Conservation (phyloP, 495 filamentous ascomycete species). For the Baudoinia panamericana region DNA sequence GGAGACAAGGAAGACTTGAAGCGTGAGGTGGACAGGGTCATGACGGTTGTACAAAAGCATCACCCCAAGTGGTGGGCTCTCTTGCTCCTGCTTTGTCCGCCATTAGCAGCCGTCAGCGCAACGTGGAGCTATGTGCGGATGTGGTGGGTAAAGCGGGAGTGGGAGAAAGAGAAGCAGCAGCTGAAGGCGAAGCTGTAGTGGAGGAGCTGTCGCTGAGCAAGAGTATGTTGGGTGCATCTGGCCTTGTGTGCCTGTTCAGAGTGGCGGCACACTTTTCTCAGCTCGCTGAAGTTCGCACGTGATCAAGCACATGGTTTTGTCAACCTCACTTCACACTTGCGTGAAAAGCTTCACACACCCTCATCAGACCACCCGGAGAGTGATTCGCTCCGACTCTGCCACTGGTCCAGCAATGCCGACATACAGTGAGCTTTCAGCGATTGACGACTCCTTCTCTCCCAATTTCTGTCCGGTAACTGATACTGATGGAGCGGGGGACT, state of each 20-base stretch:
- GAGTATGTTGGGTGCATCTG: neutral
- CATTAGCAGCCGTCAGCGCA: conserved; percentile 50
- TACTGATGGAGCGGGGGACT: neutral
- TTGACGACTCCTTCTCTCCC: conserved; percentile 14
- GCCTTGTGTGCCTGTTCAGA: too few species aligned
- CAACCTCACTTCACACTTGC: too few species aligned
- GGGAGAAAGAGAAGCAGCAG: conserved; percentile 51
- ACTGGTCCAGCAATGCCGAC: too few species aligned
- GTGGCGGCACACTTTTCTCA: too few species aligned
- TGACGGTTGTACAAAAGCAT: conserved; percentile 43
- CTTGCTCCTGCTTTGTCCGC: conserved; percentile 58
- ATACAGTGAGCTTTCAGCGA: too few species aligned
- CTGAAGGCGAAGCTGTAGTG: conserved; percentile 56
- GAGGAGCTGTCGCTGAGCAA: neutral
- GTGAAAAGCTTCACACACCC: too few species aligned
- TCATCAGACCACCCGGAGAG: too few species aligned
- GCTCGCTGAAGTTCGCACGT: too few species aligned
- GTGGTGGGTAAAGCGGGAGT: conserved; percentile 50
- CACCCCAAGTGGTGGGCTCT: conserved; percentile 74
- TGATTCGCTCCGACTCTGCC: too few species aligned
- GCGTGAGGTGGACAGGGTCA: conserved; percentile 46
- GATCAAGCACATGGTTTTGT: too few species aligned
- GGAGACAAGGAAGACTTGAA: conserved; percentile 51
- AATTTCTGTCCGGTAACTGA: neutral
- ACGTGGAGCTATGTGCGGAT: conserved; percentile 55